Conservation (phyloP, 345 rosid genomes). For the Carallia brachiata region DNA sequence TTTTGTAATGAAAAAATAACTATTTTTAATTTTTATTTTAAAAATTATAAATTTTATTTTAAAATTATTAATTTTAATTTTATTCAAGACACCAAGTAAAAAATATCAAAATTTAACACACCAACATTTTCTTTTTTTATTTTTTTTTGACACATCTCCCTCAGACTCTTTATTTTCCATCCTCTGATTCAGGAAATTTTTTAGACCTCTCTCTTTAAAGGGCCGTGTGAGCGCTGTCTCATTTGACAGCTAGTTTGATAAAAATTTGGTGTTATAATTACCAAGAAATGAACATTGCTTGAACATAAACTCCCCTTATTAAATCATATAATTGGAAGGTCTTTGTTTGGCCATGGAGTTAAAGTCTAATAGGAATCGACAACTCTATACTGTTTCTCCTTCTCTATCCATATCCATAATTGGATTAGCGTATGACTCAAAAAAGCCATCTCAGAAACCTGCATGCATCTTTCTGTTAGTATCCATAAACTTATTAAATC, state of each 20-base stretch:
- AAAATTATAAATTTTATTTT: too few relatives aligned
- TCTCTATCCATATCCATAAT: constrained; percentile 14
- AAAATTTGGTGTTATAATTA: not conserved
- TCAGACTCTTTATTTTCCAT: constrained; percentile 2
- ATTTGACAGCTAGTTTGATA: not conserved
- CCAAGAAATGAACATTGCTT: too few relatives aligned
- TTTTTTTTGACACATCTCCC: not conserved
- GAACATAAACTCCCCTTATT: too few relatives aligned
- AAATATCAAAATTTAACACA: too few relatives aligned
- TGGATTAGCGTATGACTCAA: constrained; percentile 11
- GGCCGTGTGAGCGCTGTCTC: constrained; percentile 11
- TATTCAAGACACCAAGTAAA: too few relatives aligned
- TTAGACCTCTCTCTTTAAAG: constrained; percentile 1
- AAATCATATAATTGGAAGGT: not conserved
- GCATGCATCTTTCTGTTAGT: not conserved
- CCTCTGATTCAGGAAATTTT: constrained; percentile 12
- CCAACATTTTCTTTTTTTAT: too few relatives aligned
- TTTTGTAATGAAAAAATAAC: too few relatives aligned
- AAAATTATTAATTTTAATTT: too few relatives aligned
- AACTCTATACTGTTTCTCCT: not conserved
- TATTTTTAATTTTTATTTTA: too few relatives aligned
- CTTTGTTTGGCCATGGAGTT: constrained; percentile 6
- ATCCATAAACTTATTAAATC: constrained; percentile 2
- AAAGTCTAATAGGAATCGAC: not conserved
- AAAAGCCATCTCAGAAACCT: not conserved